Evolutionary conservation across 208 protist genomes (phyloP).

Genomic region (Tetramitus jugosus): DNA sequence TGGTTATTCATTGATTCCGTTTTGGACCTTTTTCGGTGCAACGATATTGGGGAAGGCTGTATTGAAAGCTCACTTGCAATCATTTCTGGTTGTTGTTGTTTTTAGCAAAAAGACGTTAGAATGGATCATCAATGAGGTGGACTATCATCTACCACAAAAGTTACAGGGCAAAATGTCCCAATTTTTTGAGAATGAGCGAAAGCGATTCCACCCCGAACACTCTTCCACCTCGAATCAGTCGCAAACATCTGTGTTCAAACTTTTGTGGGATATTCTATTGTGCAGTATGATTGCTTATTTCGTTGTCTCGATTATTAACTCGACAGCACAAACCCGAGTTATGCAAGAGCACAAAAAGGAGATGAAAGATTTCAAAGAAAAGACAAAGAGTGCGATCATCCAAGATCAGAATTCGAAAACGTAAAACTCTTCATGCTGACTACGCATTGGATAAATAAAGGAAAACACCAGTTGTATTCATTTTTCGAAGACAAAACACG

Average conservation of each 20-base stretch:
- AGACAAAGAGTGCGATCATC: too few relatives aligned
- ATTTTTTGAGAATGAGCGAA: slow-evolving; percentile 19
- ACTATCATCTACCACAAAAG: slow-evolving; percentile 26
- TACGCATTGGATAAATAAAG: too few relatives aligned
- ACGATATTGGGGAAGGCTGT: slow-evolving; percentile 88
- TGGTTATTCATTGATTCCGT: slow-evolving; percentile 88
- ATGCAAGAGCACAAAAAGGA: too few relatives aligned
- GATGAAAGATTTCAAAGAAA: too few relatives aligned
- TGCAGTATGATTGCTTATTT: slow-evolving; percentile 61
- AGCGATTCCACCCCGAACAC: slow-evolving; percentile 23
- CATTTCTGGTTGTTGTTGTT: slow-evolving; percentile 68
- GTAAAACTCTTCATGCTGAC: too few relatives aligned
- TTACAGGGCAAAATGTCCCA: slow-evolving; percentile 40
- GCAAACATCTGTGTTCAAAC: slow-evolving; percentile 44
- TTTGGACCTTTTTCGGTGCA: slow-evolving; percentile 89
- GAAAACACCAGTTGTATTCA: too few relatives aligned
- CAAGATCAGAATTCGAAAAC: too few relatives aligned
- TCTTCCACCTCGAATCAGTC: slow-evolving; percentile 23
- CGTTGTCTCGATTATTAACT: slow-evolving; percentile 66
- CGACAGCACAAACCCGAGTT: slow-evolving; percentile 49
- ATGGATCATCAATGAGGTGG: slow-evolving; percentile 42
- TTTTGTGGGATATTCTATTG: slow-evolving; percentile 53
- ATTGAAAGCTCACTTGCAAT: slow-evolving; percentile 74
- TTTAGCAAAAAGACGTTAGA: slow-evolving; percentile 71
- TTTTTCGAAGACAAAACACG: too few relatives aligned